Conservation (phyloP, 345 rosid genomes). For the Rhodomyrtus tomentosa region DNA sequence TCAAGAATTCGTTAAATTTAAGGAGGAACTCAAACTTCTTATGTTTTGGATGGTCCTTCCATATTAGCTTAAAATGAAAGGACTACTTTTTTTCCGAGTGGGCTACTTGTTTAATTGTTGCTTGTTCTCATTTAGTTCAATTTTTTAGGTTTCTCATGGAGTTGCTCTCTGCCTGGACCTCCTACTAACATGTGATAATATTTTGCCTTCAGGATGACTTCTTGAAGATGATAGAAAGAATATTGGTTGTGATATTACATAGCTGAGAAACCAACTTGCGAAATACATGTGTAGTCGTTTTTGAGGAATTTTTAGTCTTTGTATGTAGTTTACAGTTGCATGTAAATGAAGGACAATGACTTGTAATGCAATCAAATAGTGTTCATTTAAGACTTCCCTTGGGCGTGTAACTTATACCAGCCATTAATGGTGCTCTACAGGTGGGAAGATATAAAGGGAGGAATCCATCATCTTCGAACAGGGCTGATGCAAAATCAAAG, state of each 20-base stretch:
- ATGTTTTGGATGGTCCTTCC: not conserved
- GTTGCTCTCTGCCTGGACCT: not conserved
- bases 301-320: not conserved
- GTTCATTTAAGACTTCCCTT: not conserved
- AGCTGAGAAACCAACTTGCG: not conserved
- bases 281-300: not conserved
- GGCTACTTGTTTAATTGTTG: not conserved
- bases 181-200: not conserved
- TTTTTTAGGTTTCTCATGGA: not conserved
- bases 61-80: not conserved
- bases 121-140: not conserved
- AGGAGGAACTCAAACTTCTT: not conserved
- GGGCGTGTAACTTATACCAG: not conserved
- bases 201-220: not conserved
- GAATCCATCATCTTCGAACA: conserved; percentile 38
- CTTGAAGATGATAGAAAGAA: not conserved
- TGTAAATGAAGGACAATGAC: not conserved
- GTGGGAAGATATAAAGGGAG: conserved; percentile 43
- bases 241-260: not conserved
- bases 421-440: conserved; percentile 19
- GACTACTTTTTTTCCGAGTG: not conserved
- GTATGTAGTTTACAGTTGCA: not conserved
- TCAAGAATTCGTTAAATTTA: not conserved
- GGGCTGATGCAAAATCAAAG: conserved; percentile 55
- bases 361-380: not conserved